Base-by-base conservation (phyloP, 306 rosid species). In the Medicago ruthenica region DNA sequence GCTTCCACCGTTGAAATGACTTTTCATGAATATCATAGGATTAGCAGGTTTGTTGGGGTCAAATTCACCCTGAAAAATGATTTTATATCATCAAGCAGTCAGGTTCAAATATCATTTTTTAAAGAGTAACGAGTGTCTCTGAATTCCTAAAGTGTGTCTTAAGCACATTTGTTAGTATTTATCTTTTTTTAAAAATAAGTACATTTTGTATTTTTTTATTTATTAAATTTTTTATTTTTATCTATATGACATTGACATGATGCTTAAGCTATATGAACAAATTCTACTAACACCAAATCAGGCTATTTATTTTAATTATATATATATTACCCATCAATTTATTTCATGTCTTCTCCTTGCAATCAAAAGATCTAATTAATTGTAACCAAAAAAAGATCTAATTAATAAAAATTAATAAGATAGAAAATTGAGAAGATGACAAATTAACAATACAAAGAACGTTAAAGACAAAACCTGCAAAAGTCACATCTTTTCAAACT, bases 21-120 rank as follows among this genome's bases (percentile, higher is more conserved):
- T 22, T 58, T 58, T 58, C 64, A 58, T 58, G 37, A 58, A 58
- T 22, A 58, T 58, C 37, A 58, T 58, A 58, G 63, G 63, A 21
- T 11, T 58, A 58, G 16, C 1, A 58, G 9, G 14, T 58, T 58
- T 58, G 37, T 5, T 12, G 8, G 64, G 64, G 64, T 58, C 64
- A 58, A 58, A 22, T 58, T 58, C 13, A 21, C 4, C 39, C 16
- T 57, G 5, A 22, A 22, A 21, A 22, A 11, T 58, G 37, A 58
- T 20, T 57, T 9, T 57, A 21, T 17, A 7, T 57, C 15, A 57
- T 21, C n/a, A 55, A 54, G 61, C 34, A 54, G 15, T 1, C 34
- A 20, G 3, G 62, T 55, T 18, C 3, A 54, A 20, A 18, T 34
- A 34, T 34, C 37, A 31, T 50, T 14, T n/a, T 48, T n/a, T 50